phyloP scores from a whole-genome alignment of 495 filamentous ascomycete genomes.

The Achaetomiella virescens region DNA sequence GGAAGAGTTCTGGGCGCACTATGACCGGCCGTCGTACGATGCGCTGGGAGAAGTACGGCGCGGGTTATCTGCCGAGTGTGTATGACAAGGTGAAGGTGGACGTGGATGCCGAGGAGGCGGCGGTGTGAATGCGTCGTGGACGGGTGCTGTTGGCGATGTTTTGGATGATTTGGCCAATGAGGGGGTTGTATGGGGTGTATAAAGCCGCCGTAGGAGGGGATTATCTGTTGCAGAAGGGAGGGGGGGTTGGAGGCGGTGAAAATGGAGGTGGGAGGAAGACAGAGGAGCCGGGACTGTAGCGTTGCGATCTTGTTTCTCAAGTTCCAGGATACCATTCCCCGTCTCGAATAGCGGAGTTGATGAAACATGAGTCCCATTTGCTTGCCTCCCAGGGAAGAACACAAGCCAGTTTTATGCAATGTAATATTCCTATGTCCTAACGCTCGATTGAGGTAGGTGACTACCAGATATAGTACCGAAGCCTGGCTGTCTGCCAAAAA shows the following conservation, averaged over 20 bases:
- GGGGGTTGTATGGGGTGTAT: conserved; percentile 29
- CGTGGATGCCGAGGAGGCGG: neutral
- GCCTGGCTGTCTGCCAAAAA: too few relatives aligned
- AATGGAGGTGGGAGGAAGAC: neutral
- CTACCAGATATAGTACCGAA: too few relatives aligned
- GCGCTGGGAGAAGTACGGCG: conserved; percentile 39
- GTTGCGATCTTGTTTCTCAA: too few relatives aligned
- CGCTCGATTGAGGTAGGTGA: too few relatives aligned
- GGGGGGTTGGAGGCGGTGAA: neutral
- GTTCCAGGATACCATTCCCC: too few relatives aligned
- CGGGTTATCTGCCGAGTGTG: conserved; percentile 41
- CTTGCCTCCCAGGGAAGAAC: too few relatives aligned
- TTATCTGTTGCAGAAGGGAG: conserved; percentile 19
- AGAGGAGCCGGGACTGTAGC: too few relatives aligned
- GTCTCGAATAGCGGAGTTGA: too few relatives aligned
- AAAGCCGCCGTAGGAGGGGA: conserved; percentile 26
- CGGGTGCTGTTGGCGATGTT: conserved; percentile 8
- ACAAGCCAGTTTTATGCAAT: too few relatives aligned
- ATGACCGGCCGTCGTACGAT: conserved; percentile 45
- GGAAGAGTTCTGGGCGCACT: conserved; percentile 49
- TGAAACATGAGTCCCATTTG: too few relatives aligned
- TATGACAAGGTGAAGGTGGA: conserved; percentile 41
- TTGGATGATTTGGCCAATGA: conserved; percentile 30
- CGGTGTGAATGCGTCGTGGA: conserved; percentile 1
- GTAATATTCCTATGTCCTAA: too few relatives aligned